A percentile compares a stretch with the other conserved stretches of the same genome.
Evolutionary conservation across 352 stramenopile species (phyloP).

Genomic region (Phytophthora uliginosa): DNA sequence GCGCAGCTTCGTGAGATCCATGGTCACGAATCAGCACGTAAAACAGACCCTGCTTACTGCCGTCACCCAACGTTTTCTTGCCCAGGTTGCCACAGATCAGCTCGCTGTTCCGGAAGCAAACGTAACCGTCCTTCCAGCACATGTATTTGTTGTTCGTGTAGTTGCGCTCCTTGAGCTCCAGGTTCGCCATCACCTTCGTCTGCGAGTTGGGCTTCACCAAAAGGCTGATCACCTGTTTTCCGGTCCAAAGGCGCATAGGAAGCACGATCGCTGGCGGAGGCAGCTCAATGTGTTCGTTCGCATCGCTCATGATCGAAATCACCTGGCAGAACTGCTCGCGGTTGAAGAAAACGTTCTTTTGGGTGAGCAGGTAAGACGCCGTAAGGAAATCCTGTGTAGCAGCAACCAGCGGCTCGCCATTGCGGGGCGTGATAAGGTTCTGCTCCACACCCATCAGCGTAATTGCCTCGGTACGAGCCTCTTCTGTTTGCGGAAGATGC

Average conservation of each 20-base stretch:
- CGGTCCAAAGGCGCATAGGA: constrained; percentile 96
- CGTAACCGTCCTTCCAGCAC: constrained; percentile 99
- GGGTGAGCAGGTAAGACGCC: constrained; percentile 98
- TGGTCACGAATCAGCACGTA: constrained; percentile 99
- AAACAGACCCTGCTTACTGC: constrained; percentile 98
- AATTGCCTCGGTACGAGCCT: constrained; percentile 97
- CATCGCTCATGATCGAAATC: constrained; percentile 96
- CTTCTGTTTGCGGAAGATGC: constrained; percentile 99
- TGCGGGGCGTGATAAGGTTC: constrained; percentile 98
- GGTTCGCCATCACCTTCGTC: constrained; percentile 83
- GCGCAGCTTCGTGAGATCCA: constrained; percentile 91
- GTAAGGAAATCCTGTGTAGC: constrained; percentile 99
- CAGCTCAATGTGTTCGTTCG: constrained; percentile 96
- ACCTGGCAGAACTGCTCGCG: constrained; percentile 97
- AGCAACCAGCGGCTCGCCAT: constrained; percentile 98
- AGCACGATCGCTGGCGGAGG: constrained; percentile 78
- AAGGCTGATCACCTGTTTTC: constrained; percentile 97
- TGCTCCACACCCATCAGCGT: constrained; percentile 98
- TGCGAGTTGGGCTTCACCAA: constrained; percentile 92
- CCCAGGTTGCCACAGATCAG: constrained; percentile 98
- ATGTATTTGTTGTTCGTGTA: constrained; percentile 97
- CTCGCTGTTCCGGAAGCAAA: constrained; percentile 97
- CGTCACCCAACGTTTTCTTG: constrained; percentile 99
- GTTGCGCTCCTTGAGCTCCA: constrained; percentile 97
- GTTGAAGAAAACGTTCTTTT: constrained; percentile 99